These are phyloP conservation scores for Solanum chaucha DNA, from an alignment of 257 asterid species.

Conservation along the genomic window DNA sequence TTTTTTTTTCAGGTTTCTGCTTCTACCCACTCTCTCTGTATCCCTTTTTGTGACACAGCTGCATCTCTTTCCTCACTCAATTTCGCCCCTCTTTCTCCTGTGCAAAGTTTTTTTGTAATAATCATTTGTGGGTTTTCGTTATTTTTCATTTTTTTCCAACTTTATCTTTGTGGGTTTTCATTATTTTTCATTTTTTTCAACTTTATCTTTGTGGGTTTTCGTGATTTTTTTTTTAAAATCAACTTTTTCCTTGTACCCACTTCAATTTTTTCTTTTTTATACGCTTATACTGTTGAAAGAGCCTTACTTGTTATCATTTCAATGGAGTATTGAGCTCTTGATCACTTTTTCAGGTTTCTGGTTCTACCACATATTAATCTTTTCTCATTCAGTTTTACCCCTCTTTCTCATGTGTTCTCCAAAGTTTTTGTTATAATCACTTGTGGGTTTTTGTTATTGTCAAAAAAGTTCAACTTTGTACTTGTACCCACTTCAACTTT, in stretches of 20 bases:
- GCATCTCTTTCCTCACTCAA: not conserved
- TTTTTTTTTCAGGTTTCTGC: not conserved
- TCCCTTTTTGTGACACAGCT: not conserved
- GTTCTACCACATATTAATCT: not conserved
- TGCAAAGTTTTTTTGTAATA: no score
- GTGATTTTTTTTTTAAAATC: not conserved
- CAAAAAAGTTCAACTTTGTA: not conserved
- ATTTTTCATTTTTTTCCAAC: no score
- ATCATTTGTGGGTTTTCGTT: not conserved
- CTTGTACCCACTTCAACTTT: not conserved
- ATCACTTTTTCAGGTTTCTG: not conserved
- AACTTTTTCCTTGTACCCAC: not conserved
- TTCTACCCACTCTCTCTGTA: not conserved
- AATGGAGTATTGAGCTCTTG: not conserved
- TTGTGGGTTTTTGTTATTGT: not conserved
- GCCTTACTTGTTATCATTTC: not conserved
- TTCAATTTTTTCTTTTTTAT: not conserved
- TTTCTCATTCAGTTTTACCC: conserved; percentile 7
- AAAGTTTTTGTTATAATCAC: not conserved
- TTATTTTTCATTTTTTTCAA: no score
- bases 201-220: not conserved
- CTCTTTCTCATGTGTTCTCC: conserved; percentile 1
- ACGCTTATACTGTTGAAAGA: not conserved
- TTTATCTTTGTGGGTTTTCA: not conserved
- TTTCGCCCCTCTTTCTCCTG: not conserved